phyloP scores from a whole-genome alignment of 345 rosid genomes.

The Psidium guajava region DNA sequence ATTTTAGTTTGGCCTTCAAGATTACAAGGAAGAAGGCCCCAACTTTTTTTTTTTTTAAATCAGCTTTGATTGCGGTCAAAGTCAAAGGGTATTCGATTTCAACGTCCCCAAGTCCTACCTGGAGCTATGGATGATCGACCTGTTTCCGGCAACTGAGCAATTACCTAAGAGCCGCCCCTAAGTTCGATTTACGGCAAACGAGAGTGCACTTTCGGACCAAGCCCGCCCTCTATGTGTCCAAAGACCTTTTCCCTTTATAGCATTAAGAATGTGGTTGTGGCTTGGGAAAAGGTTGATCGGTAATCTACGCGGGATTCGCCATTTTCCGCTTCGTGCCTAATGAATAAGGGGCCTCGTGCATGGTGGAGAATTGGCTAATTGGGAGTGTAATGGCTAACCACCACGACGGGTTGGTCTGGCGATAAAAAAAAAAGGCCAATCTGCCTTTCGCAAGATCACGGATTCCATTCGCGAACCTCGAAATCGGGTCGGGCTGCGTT shows the following conservation, averaged over 20 bases:
- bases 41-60: too few species aligned
- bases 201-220: neutral
- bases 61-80: neutral
- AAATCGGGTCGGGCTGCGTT: too few species aligned
- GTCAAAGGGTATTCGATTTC: neutral
- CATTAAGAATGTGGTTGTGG: neutral
- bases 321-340: neutral
- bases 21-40: neutral
- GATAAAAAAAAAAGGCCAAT: too few species aligned
- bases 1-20: neutral
- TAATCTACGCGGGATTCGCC: neutral
- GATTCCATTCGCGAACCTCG: too few species aligned
- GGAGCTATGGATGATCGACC: neutral
- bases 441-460: too few species aligned
- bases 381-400: too few species aligned
- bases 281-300: neutral
- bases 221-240: neutral
- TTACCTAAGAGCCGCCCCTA: neutral
- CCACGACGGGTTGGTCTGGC: too few species aligned
- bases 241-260: rapidly evolving
- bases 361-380: neutral
- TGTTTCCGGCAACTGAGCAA: neutral
- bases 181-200: neutral
- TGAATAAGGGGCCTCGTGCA: neutral
- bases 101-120: neutral